phyloP scores from a whole-genome alignment of 2,329 filamentous ascomycete species.

The Penicillium aurantiogriseum region DNA sequence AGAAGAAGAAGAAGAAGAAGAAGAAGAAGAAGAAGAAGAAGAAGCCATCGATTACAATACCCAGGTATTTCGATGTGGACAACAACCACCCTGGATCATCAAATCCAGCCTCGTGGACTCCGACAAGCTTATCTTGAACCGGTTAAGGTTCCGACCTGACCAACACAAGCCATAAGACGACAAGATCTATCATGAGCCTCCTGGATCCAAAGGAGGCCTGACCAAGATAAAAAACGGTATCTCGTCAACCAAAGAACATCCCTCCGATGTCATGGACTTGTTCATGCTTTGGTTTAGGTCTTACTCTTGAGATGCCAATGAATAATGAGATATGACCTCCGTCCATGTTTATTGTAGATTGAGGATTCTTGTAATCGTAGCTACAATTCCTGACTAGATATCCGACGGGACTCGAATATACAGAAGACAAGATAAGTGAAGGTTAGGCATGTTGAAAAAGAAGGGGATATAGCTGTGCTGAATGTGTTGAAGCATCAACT shows the following conservation, averaged over 20 bases:
- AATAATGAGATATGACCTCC: conserved; percentile 26
- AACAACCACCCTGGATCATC: conserved; percentile 16
- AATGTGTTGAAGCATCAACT: background rate
- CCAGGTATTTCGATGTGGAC: conserved; percentile 13
- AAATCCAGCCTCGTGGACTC: conserved; percentile 9
- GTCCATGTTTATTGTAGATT: background rate
- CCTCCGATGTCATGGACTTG: conserved; percentile 8
- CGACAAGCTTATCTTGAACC: conserved; percentile 23
- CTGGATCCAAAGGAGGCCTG: background rate
- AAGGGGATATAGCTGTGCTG: background rate
- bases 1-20: background rate
- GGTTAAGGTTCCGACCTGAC: background rate
- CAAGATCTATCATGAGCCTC: conserved; percentile 9
- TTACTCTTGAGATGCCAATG: conserved; percentile 22
- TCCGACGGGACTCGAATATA: too few species aligned
- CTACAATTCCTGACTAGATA: too few species aligned
- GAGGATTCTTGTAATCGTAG: background rate
- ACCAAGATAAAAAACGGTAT: conserved; percentile 6
- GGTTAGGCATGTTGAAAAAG: background rate
- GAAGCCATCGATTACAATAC: conserved; percentile 13
- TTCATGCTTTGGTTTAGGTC: conserved; percentile 14
- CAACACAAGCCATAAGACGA: conserved; percentile 17
- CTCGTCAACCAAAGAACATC: conserved; percentile 15
- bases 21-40: conserved; percentile 8
- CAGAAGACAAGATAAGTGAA: background rate